Evolutionary conservation across 768 basidiomycete genomes (phyloP).

Genomic region (Naganishia vaughanmartiniae): DNA sequence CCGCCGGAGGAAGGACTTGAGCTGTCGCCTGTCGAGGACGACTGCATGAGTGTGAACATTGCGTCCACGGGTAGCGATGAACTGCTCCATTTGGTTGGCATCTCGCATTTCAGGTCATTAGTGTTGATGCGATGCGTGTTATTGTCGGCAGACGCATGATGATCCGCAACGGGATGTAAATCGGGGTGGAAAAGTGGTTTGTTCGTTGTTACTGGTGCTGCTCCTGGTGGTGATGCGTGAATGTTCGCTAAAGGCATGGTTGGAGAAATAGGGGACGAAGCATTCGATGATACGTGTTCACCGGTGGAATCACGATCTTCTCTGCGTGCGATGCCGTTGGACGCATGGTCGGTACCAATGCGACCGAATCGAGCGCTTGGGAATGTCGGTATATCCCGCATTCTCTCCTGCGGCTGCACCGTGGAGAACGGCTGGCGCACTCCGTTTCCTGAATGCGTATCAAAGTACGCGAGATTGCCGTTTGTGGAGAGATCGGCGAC

Average conservation of each 20-base stretch:
- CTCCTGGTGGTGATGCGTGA: no score
- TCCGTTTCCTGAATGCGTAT: not conserved
- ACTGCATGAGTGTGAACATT: not conserved
- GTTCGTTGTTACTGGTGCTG: not conserved
- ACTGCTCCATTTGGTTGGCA: not conserved
- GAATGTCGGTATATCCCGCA: not conserved
- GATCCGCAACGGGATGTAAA: conserved; percentile 8
- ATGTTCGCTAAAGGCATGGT: not conserved
- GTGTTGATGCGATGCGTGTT: no score
- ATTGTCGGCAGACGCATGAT: not conserved
- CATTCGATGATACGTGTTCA: not conserved
- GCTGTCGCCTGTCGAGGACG: not conserved
- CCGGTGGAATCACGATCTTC: not conserved
- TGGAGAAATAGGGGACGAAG: not conserved
- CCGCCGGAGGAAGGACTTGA: not conserved
- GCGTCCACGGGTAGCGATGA: not conserved
- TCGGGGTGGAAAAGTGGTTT: conserved; percentile 16
- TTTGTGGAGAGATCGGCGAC: not conserved
- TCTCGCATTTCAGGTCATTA: not conserved
- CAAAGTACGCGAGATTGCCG: not conserved
- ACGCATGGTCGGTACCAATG: no score
- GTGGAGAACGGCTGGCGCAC: not conserved
- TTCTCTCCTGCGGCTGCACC: not conserved
- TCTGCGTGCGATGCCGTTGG: not conserved
- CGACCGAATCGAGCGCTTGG: not conserved